These are phyloP conservation scores for Arthrocladium fulminans DNA, from an alignment of 2,329 filamentous ascomycete genomes.

Conservation along the genomic window DNA sequence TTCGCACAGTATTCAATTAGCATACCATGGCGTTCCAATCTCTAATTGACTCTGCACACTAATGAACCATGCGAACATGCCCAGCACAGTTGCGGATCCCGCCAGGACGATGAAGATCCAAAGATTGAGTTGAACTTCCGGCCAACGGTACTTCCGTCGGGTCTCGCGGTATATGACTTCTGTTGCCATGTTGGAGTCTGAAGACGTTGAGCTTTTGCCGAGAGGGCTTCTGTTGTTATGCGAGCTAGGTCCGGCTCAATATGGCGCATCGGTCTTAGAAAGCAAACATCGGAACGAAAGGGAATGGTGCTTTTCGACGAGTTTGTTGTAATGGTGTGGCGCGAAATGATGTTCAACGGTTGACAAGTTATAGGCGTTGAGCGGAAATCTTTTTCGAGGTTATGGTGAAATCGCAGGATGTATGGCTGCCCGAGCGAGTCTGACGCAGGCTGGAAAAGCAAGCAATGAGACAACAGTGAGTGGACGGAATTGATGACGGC, in stretches of 20 bases:
- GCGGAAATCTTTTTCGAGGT: background rate
- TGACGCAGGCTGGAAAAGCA: background rate
- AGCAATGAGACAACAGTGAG: slow-evolving; percentile 4
- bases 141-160: slow-evolving; percentile 51
- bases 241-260: background rate
- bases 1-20: slow-evolving; percentile 6
- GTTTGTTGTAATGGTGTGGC: no score
- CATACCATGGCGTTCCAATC: slow-evolving; percentile 52
- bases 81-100: slow-evolving; percentile 48
- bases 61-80: slow-evolving; percentile 54
- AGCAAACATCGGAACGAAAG: background rate
- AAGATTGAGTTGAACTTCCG: slow-evolving; percentile 55
- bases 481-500: background rate
- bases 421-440: slow-evolving; percentile 2
- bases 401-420: background rate
- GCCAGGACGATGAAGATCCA: slow-evolving; percentile 57
- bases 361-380: no score
- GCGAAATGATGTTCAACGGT: no score
- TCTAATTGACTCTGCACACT: slow-evolving; percentile 47
- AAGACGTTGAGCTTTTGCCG: slow-evolving; percentile 3
- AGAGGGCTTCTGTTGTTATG: background rate
- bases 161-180: slow-evolving; percentile 27
- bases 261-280: background rate
- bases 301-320: no score
- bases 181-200: slow-evolving; percentile 26